Percentiles rank a stretch among this genome's conserved stretches.
Evolutionary conservation across 2,329 filamentous ascomycete genomes (phyloP).

Genomic region (Apiospora arundinis): DNA sequence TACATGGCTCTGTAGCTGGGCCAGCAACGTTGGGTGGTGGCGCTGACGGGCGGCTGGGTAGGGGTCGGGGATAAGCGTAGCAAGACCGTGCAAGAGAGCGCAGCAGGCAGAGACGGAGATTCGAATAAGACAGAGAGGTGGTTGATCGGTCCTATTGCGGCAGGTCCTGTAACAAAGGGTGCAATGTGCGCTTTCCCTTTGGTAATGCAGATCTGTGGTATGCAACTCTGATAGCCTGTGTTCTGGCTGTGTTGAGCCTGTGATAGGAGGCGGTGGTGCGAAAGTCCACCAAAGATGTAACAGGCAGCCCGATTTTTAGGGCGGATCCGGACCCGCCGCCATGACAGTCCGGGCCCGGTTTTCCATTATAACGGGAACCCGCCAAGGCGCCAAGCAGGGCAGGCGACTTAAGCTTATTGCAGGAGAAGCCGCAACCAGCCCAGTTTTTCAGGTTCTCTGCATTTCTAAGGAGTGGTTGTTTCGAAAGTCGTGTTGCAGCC

Average conservation of each 20-base stretch:
- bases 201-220: background rate
- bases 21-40: no score
- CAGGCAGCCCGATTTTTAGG: background rate
- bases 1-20: no score
- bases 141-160: constrained; percentile 5
- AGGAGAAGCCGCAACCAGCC: background rate
- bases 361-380: constrained; percentile 11
- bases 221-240: background rate
- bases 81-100: no score
- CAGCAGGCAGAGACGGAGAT: background rate
- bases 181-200: background rate
- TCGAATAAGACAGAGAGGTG: background rate
- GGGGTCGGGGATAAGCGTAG: no score
- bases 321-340: constrained; percentile 2
- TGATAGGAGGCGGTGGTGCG: background rate
- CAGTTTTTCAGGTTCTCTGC: background rate
- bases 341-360: constrained; percentile 5
- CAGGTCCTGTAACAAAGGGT: constrained; percentile 6
- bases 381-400: constrained; percentile 8
- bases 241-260: background rate
- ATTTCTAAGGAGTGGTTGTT: background rate
- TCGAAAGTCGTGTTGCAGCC: constrained; percentile 2
- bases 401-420: constrained; percentile 11
- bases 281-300: constrained; percentile 8
- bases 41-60: no score